phyloP scores from a whole-genome alignment of 257 asterid genomes.

The Orobanche coerulescens region DNA sequence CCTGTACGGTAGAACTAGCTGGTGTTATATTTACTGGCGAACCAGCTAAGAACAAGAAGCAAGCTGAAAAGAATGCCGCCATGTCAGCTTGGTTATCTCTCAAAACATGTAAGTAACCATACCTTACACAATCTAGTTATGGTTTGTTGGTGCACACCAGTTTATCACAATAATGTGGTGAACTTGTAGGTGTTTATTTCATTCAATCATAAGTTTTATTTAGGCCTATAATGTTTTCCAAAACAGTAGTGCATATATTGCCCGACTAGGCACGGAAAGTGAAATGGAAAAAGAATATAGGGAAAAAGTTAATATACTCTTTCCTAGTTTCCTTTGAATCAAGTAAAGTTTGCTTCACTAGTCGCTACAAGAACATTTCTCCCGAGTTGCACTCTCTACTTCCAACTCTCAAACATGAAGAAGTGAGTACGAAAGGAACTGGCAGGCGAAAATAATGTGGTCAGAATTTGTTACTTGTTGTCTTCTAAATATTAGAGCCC shows the following conservation, averaged over 20 bases:
- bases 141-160: not conserved
- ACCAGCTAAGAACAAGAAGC: constrained; percentile 77
- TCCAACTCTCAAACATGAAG: no score
- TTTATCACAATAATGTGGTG: not conserved
- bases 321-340: not conserved
- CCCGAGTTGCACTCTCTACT: no score
- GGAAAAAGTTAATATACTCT: not conserved
- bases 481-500: not conserved
- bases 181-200: not conserved
- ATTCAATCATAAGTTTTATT: not conserved
- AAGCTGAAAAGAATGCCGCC: constrained; percentile 85
- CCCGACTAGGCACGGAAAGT: not conserved
- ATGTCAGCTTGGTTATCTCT: constrained; percentile 81
- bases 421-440: not conserved
- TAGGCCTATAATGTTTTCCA: not conserved
- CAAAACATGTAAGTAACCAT: constrained; percentile 45
- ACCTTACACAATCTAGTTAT: constrained; percentile 8
- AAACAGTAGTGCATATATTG: not conserved
- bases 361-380: not conserved
- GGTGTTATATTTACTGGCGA: constrained; percentile 71
- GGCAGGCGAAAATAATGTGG: not conserved
- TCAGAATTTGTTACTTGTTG: not conserved
- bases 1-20: constrained; percentile 67
- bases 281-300: not conserved
- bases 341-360: not conserved